Percentiles rank a stretch among this genome's conserved stretches.
Conservation (phyloP, 768 basidiomycete genomes). For the Dioszegia crocea region DNA sequence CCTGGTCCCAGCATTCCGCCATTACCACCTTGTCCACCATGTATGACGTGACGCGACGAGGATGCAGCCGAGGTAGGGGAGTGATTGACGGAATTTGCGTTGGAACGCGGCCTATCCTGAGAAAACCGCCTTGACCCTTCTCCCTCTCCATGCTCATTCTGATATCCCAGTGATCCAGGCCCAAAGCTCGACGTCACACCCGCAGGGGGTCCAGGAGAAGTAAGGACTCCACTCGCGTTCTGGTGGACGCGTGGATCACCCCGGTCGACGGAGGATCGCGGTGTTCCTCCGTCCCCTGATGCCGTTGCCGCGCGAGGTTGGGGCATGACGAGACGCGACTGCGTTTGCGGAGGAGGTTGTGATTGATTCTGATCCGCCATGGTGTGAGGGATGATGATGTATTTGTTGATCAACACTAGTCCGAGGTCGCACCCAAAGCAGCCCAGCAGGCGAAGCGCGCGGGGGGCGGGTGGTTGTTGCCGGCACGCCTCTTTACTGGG, state of each 20-base stretch:
- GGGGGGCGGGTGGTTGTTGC: background rate
- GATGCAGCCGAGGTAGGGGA: conserved; percentile 1
- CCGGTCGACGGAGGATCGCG: background rate
- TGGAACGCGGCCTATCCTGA: background rate
- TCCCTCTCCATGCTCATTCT: background rate
- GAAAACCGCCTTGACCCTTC: conserved; percentile 3
- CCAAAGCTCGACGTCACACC: conserved; percentile 5
- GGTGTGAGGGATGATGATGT: background rate
- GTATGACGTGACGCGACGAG: conserved; percentile 6
- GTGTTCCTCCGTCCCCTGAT: background rate
- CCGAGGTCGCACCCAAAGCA: no score
- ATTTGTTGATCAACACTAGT: background rate
- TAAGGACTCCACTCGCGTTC: conserved; percentile 1
- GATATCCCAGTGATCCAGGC: background rate
- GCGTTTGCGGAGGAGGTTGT: background rate
- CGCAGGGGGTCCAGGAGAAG: conserved; percentile 2
- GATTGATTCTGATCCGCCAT: background rate
- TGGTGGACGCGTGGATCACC: background rate
- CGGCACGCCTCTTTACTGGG: background rate
- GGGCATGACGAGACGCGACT: conserved; percentile 1
- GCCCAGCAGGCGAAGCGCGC: background rate
- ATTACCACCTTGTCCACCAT: background rate
- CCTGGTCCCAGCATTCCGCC: background rate
- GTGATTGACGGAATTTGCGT: conserved; percentile 1
- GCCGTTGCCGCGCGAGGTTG: background rate